phyloP scores from a whole-genome alignment of 225 moss, liverwort and hornwort species.

The Polytrichum formosum region DNA sequence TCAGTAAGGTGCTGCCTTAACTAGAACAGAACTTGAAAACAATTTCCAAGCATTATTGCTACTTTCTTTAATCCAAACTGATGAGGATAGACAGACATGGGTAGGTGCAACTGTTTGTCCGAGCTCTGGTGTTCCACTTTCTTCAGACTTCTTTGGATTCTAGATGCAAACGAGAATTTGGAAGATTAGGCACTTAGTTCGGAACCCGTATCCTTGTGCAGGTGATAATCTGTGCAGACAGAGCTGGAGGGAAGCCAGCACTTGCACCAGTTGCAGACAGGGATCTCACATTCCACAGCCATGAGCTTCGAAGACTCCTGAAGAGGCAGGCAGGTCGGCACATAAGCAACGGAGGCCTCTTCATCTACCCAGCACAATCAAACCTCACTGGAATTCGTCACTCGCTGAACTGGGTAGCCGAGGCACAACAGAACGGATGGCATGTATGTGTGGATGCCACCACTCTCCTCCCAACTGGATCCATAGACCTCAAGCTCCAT shows the following conservation, averaged over 20 bases:
- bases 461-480: constrained; percentile 58
- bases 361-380: constrained; percentile 49
- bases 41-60: no score
- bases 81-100: no score
- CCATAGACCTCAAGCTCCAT: constrained; percentile 53
- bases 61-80: no score
- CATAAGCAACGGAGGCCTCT: constrained; percentile 39
- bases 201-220: neutral
- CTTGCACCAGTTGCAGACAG: constrained; percentile 53
- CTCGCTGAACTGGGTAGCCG: constrained; percentile 47
- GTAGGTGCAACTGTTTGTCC: neutral
- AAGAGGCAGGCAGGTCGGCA: constrained; percentile 31
- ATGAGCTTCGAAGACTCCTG: constrained; percentile 57
- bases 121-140: neutral
- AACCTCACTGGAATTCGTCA: constrained; percentile 47
- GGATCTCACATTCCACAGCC: constrained; percentile 53
- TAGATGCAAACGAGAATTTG: no score
- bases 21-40: no score
- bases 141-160: no score
- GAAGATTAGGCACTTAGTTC: neutral
- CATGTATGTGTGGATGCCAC: constrained; percentile 51
- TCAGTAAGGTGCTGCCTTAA: no score
- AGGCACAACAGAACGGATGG: constrained; percentile 56
- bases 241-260: constrained; percentile 55
- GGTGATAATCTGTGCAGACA: constrained; percentile 46